Conservation (phyloP, 2,329 filamentous ascomycete genomes). For the Trichoderma pleuroti region DNA sequence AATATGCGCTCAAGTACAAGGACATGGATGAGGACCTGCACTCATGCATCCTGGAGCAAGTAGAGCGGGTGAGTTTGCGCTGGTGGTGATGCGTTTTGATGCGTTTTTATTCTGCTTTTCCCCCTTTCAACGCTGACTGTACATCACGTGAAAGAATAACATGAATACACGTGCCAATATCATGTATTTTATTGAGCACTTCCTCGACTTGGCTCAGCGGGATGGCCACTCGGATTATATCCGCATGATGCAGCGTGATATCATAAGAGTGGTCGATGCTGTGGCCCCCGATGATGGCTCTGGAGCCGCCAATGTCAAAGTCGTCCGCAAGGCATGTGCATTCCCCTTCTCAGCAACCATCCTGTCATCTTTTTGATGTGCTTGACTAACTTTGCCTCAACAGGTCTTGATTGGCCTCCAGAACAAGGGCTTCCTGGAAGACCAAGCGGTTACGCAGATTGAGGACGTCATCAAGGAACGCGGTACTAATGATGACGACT, state of each 20-base stretch:
- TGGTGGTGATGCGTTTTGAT: background rate
- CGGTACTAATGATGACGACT: constrained; percentile 60
- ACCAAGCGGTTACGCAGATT: constrained; percentile 72
- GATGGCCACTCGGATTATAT: constrained; percentile 79
- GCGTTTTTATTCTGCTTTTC: no score
- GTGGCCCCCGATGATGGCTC: constrained; percentile 84
- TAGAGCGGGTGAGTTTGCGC: constrained; percentile 62
- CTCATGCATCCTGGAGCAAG: constrained; percentile 92
- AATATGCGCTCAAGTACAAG: constrained; percentile 89
- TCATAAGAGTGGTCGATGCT: constrained; percentile 84
- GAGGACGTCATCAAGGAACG: constrained; percentile 79
- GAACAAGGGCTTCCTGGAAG: constrained; percentile 67
- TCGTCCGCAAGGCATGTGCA: constrained; percentile 69
- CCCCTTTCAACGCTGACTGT: background rate
- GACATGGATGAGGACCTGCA: constrained; percentile 97
- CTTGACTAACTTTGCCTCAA: background rate
- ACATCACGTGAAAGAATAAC: constrained; percentile 58
- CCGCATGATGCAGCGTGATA: constrained; percentile 92
- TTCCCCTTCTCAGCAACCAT: background rate
- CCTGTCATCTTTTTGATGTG: background rate
- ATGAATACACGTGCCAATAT: constrained; percentile 99
- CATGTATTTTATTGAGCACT: constrained; percentile 97
- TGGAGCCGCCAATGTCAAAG: constrained; percentile 89
- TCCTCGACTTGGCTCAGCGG: constrained; percentile 79
- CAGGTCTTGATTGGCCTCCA: constrained; percentile 68